phyloP scores from a whole-genome alignment of 2,329 filamentous ascomycete species.

The Colletotrichum cereale region DNA sequence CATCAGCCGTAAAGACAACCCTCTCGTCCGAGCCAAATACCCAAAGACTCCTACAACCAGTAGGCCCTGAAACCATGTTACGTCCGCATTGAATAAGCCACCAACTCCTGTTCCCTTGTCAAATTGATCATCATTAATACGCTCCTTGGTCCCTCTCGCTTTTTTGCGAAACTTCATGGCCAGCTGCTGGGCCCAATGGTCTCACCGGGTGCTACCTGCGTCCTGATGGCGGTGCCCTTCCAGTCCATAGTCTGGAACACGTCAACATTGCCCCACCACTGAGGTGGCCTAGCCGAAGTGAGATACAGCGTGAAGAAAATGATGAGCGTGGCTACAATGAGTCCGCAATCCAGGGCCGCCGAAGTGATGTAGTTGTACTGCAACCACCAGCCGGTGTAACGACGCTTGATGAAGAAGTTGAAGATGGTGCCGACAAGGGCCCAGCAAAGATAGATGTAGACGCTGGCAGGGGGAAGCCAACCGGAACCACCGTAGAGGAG shows the following conservation, averaged over 20 bases:
- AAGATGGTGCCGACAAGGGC: slow-evolving; percentile 75
- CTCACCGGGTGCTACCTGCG: slow-evolving; percentile 55
- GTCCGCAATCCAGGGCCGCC: slow-evolving; percentile 76
- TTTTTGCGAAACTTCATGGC: slow-evolving; percentile 49
- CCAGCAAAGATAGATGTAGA: slow-evolving; percentile 80
- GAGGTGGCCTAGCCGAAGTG: slow-evolving; percentile 65
- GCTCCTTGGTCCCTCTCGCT: not conserved
- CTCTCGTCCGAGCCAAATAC: slow-evolving; percentile 25
- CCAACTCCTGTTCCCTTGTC: slow-evolving; percentile 30
- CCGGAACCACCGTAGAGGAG: slow-evolving; percentile 76
- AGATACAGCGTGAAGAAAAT: slow-evolving; percentile 78
- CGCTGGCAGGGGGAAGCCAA: slow-evolving; percentile 76
- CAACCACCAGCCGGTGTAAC: slow-evolving; percentile 80
- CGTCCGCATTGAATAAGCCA: slow-evolving; percentile 19
- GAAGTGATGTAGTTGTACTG: slow-evolving; percentile 84
- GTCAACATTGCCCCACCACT: slow-evolving; percentile 73
- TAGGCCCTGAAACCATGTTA: slow-evolving; percentile 18
- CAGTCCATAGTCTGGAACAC: slow-evolving; percentile 62
- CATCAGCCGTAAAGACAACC: slow-evolving; percentile 29
- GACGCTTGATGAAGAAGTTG: slow-evolving; percentile 75
- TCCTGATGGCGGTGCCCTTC: slow-evolving; percentile 57
- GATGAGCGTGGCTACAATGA: slow-evolving; percentile 74
- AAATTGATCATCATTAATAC: slow-evolving; percentile 29
- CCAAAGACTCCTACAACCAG: slow-evolving; percentile 26
- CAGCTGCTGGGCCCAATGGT: slow-evolving; percentile 65